Base-by-base conservation (phyloP, 257 asterid genomes). In the Solanum gracilifrons region DNA sequence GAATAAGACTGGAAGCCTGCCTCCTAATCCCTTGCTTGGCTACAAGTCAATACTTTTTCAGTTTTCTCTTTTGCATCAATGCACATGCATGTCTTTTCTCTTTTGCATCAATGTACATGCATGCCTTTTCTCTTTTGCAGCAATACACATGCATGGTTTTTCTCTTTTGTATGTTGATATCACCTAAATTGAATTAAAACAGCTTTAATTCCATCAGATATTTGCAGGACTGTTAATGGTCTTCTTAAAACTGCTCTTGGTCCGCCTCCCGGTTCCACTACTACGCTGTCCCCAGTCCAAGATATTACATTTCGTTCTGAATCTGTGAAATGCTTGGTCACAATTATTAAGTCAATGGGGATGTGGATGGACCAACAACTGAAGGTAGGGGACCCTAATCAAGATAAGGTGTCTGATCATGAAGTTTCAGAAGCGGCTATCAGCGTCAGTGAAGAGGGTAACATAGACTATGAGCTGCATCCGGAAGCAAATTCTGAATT, bases 291-390 rank as follows among this genome's bases (percentile, higher is more conserved):
- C 86, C 96, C 97, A 60, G 96, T 91, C 90, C 99, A 97, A 89
- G 99, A 97, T 88, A 90, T 92, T 88, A 94, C 99, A 64, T 97
- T 97, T 91, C 99, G 98, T 84, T 95, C 93, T 91, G 99, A 96
- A 93, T 96, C 99, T 62, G 99, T 97, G 23, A 97, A 93, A 86
- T 97, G 99, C 91, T 93, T 96, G 92, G 99, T 92, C 87, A 93
- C 91, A 87, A 96, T 97, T 83, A 95, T 95, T 89, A 95, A 91
- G 92, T 97, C 99, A 39, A 94, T 96, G 98, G 99, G 98, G 69
- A 89, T 92, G 85, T 97, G 99, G 99, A 95, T 97, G 99, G 99
- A 97, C 93, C 98, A 93, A 86, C 98, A 97, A 92, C 93, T 97
- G 89, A 97, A 93, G 93, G 91, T 91, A 86, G 98, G 95, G 89